These are phyloP conservation scores for Ehretia macrophylla DNA, from an alignment of 257 asterid species.

Conservation along the genomic window DNA sequence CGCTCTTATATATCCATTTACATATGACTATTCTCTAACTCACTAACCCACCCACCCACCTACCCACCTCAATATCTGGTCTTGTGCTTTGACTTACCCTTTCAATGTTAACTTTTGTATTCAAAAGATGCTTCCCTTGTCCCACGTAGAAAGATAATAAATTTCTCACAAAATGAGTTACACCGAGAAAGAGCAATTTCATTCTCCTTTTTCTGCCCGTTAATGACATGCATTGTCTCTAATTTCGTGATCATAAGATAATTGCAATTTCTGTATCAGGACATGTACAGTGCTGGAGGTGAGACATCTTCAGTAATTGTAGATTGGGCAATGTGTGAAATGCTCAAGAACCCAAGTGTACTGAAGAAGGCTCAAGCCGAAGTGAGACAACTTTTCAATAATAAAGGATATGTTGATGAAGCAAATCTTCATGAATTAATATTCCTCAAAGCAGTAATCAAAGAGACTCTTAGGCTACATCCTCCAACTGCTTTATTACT, in stretches of 20 bases:
- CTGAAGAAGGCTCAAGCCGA: conserved; percentile 22
- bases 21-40: too few species aligned
- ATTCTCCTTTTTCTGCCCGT: too few species aligned
- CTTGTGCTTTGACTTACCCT: too few species aligned
- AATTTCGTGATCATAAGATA: too few species aligned
- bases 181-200: too few species aligned
- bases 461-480: conserved; percentile 21
- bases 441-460: conserved; percentile 13
- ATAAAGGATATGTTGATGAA: conserved; percentile 11
- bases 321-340: conserved; percentile 19
- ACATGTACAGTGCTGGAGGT: conserved; percentile 17
- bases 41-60: too few species aligned
- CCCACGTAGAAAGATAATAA: too few species aligned
- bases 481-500: conserved; percentile 9
- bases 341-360: conserved; percentile 11
- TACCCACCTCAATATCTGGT: too few species aligned
- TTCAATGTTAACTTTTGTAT: too few species aligned
- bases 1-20: too few species aligned
- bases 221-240: too few species aligned
- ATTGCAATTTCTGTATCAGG: conserved; percentile 2
- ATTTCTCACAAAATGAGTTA: conserved; percentile 1
- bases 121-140: too few species aligned
- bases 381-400: conserved; percentile 14
- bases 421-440: neutral
- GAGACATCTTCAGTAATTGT: conserved; percentile 11